Percentiles rank a stretch among this genome's conserved stretches.
phyloP scores from a whole-genome alignment of 2,329 filamentous ascomycete genomes.

The Botrytis tulipae region DNA sequence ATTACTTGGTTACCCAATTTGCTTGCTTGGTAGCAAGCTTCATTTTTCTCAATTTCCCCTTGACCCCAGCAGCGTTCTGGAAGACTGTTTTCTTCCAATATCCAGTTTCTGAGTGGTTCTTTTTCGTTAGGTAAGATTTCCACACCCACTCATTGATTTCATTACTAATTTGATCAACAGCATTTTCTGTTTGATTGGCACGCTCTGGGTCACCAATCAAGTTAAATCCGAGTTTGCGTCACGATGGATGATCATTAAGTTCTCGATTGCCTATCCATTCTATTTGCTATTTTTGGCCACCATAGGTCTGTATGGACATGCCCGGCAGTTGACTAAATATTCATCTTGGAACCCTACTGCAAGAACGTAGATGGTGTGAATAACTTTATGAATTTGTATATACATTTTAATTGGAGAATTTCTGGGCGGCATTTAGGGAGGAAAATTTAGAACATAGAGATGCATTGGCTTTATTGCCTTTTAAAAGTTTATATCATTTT shows the following conservation, averaged over 20 bases:
- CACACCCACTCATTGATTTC: background rate
- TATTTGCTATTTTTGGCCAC: conserved; percentile 37
- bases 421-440: background rate
- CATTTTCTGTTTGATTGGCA: conserved; percentile 44
- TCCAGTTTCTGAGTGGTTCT: conserved; percentile 48
- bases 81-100: conserved; percentile 49
- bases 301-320: conserved; percentile 21
- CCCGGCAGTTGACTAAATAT: conserved; percentile 39
- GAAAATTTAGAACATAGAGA: background rate
- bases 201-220: conserved; percentile 47
- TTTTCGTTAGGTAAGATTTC: conserved; percentile 42
- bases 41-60: conserved; percentile 46
- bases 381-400: background rate
- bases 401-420: background rate
- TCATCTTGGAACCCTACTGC: conserved; percentile 48
- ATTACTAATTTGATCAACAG: conserved; percentile 29
- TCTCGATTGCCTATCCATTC: conserved; percentile 45
- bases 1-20: conserved; percentile 50
- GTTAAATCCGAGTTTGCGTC: conserved; percentile 48
- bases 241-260: conserved; percentile 44
- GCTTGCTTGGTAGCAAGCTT: conserved; percentile 47
- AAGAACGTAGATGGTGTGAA: conserved; percentile 20
- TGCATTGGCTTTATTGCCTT: background rate
- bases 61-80: conserved; percentile 41
- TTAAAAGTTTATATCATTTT: background rate